Evolutionary conservation across 2,329 filamentous ascomycete genomes (phyloP), one percentile per base, ranked within the genome.

Genomic region (Cercospora nicotianae): DNA sequence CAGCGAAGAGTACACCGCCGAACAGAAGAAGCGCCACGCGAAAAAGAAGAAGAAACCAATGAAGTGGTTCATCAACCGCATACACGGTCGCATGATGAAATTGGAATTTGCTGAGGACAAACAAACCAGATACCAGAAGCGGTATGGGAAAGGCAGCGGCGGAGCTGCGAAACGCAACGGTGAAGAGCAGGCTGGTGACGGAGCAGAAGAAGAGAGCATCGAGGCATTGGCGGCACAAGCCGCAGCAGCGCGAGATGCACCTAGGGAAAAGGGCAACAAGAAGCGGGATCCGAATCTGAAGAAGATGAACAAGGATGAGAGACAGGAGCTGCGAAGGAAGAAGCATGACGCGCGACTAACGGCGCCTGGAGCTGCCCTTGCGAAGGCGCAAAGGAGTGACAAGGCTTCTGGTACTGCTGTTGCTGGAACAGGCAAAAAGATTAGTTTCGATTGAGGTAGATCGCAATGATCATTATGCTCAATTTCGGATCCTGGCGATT

Each of bases 61-160:
- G 67, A 86, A 86, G 74, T 92, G 93, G 86, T 96, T 93, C 87
- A 90, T 97, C 72, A 96, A 96, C 81, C 87, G 89, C 75, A 86
- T 97, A 65, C 84, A 91, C 62, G 93, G 94, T 30, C 87, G 95
- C 31, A 86, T 89, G 70, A 84, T 99, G 72, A 92, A 94, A 78
- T 89, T 95, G 78, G 94, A 99, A 79, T 93, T 94, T 75, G 95
- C 95, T 20, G 95, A 99, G 81, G 95, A 98, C 79, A 89, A 94
- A 67, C 89, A 92, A 73, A 88, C 88, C 36, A 85, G 95, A 67
- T 99, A 99, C 81, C 94, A 94, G 83, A 99, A 98, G 85, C 88
- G 95, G 1, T 98, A 91, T 77, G 91, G 92, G 71, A 94, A 94
- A 79, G 86, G 85, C 33, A 67, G 33, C 48, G 66, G 42, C 36